A percentile compares a stretch with the other conserved stretches of the same genome.
Evolutionary conservation across 2,329 filamentous ascomycete genomes (phyloP).

Genomic region (Ophiocordyceps camponoti-floridani): DNA sequence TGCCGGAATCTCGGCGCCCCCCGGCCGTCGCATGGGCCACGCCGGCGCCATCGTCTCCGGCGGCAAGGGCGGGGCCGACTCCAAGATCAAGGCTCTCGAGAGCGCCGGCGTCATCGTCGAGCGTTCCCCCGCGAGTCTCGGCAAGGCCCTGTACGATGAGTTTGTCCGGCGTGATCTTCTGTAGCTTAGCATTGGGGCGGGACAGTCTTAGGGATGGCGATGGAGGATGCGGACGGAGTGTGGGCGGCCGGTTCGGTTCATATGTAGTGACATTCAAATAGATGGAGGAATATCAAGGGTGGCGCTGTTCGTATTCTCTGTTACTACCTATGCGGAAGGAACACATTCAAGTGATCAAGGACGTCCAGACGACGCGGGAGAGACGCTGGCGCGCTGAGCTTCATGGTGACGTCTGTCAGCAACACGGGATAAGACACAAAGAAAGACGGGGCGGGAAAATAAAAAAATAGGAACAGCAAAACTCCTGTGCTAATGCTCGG

Average conservation of each 20-base stretch:
- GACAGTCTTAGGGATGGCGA: neutral
- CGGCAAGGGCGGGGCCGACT: constrained; percentile 94
- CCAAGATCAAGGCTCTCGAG: constrained; percentile 92
- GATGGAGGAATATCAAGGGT: neutral
- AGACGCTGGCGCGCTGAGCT: too few relatives aligned
- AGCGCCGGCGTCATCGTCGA: constrained; percentile 89
- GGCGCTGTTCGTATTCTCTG: neutral
- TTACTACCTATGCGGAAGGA: neutral
- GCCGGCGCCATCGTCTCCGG: constrained; percentile 95
- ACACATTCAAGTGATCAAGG: neutral
- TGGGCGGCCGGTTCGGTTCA: neutral
- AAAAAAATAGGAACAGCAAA: constrained; percentile 2
- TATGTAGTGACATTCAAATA: constrained; percentile 7
- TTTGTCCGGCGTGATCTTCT: constrained; percentile 93
- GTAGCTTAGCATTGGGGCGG: constrained; percentile 24
- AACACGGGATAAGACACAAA: neutral
- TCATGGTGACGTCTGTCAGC: neutral
- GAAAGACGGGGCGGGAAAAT: neutral
- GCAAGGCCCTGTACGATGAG: constrained; percentile 85
- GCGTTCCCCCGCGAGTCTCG: constrained; percentile 78
- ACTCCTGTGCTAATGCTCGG: constrained; percentile 7
- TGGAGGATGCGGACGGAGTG: neutral
- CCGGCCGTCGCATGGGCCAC: constrained; percentile 95
- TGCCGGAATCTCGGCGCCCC: constrained; percentile 91
- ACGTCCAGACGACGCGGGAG: neutral